Conservation (phyloP, 345 rosid genomes). For the Acer saccharum region DNA sequence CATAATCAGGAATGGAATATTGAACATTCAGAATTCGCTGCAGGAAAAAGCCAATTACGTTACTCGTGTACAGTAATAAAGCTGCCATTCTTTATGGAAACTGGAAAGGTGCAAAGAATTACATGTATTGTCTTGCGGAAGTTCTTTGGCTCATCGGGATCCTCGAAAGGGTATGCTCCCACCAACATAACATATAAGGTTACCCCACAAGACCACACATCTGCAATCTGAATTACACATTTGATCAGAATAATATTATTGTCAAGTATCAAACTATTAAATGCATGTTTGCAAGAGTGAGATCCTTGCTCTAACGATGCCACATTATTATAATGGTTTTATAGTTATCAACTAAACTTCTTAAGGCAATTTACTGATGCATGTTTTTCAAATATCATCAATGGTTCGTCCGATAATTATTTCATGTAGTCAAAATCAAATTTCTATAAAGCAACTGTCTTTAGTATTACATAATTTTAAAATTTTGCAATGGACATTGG, state of each 20-base stretch:
- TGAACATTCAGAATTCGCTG: constrained; percentile 97
- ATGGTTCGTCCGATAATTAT: not conserved
- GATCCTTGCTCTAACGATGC: not conserved
- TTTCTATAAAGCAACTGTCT: not conserved
- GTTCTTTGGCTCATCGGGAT: constrained; percentile 95
- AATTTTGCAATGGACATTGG: not conserved
- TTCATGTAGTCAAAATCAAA: not conserved
- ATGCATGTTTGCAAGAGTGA: not conserved
- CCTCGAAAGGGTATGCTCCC: constrained; percentile 99
- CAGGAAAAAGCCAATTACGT: constrained; percentile 18
- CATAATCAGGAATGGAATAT: constrained; percentile 92
- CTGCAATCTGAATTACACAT: constrained; percentile 70
- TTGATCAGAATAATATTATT: constrained; percentile 6
- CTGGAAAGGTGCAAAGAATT: constrained; percentile 15
- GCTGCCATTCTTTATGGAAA: not conserved
- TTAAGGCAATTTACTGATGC: not conserved
- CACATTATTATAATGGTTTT: not conserved
- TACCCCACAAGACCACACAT: constrained; percentile 99
- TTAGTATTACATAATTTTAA: not conserved
- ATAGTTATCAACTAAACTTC: not conserved
- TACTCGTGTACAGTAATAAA: constrained; percentile 9
- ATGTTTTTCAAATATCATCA: not conserved
- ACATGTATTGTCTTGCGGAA: constrained; percentile 92
- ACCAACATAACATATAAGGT: constrained; percentile 96
- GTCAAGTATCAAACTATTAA: not conserved